Evolutionary conservation across 2,329 filamentous ascomycete species (phyloP).

Genomic region (Epichloe hybrida): DNA sequence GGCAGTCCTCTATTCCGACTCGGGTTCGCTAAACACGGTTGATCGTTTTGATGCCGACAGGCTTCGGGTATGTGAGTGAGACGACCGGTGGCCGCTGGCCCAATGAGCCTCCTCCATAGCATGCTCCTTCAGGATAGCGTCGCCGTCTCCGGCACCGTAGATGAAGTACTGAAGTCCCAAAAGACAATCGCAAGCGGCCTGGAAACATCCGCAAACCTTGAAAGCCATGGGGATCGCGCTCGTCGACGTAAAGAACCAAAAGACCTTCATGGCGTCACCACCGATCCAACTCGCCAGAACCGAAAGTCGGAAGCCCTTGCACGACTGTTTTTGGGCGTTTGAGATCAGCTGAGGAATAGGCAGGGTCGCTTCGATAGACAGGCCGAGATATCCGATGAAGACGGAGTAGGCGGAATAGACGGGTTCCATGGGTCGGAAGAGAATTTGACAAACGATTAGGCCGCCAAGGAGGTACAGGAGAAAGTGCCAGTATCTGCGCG

Average conservation of each 20-base stretch:
- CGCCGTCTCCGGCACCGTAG: slow-evolving; percentile 42
- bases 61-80: slow-evolving; percentile 14
- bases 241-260: slow-evolving; percentile 65
- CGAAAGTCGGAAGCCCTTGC: slow-evolving; percentile 64
- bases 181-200: slow-evolving; percentile 62
- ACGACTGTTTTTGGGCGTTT: slow-evolving; percentile 55
- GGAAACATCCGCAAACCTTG: slow-evolving; percentile 71
- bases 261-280: slow-evolving; percentile 78
- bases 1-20: slow-evolving; percentile 12
- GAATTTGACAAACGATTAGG: slow-evolving; percentile 51
- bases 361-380: slow-evolving; percentile 68
- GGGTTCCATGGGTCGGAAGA: slow-evolving; percentile 43
- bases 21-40: slow-evolving; percentile 23
- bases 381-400: slow-evolving; percentile 59
- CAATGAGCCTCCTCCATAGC: slow-evolving; percentile 21
- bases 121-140: slow-evolving; percentile 23
- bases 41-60: slow-evolving; percentile 26
- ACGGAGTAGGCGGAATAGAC: slow-evolving; percentile 54
- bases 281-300: slow-evolving; percentile 67
- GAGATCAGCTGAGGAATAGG: slow-evolving; percentile 66
- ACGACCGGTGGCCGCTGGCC: slow-evolving; percentile 16
- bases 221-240: slow-evolving; percentile 63
- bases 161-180: slow-evolving; percentile 62
- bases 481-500: slow-evolving; percentile 60
- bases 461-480: slow-evolving; percentile 51